Evolutionary conservation across 2,329 filamentous ascomycete genomes (phyloP), one percentile per base, ranked within the genome.

Genomic region (Trichoderma sp.): DNA sequence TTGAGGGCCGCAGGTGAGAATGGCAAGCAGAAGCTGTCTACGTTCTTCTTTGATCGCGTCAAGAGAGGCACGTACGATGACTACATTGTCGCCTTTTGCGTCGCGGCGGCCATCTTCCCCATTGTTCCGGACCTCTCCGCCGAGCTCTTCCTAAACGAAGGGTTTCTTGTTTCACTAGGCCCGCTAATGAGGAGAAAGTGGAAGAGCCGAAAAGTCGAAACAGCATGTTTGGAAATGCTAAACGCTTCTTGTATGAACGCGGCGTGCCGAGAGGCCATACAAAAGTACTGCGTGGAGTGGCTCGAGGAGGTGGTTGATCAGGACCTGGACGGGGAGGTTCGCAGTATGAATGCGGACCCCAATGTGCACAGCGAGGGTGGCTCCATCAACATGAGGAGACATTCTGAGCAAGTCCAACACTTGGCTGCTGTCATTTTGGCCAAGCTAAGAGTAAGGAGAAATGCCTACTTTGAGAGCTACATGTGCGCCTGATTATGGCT

Each of bases 171-270:
- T 70, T 91, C 88, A 68, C 86, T 98, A 7, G 90, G 91, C 19
- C 88, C 91, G 16, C 83, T 96, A 66, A 91, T 97, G 79, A 87
- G 91, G 72, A 88, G 90, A 73, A 93, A 91, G 77, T 92, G 91
- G 83, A 96, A 95, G 83, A 95, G 91, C 77, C 87, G 88, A 73
- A 93, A 93, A 75, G 91, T 98, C 27, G 94, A 97, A 80, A 91
- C 92, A 70, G 92, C 94, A 3, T 91, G 93, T 59, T 81, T 99
- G 73, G 92, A 97, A 76, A 89, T 99, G 81, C 85, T 99, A 69
- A 97, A 94, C 79, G 93, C 93, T 14, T 94, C 95, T 7, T 97
- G 94, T 79, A 92, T 97, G 80, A 92, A 96, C 77, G 86, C 89
- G 58, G 83, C 88, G 8, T 98, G 94, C 76, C 89, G 96, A 27